phyloP scores from a whole-genome alignment of 768 basidiomycete species.

The Trametes sanguinea region DNA sequence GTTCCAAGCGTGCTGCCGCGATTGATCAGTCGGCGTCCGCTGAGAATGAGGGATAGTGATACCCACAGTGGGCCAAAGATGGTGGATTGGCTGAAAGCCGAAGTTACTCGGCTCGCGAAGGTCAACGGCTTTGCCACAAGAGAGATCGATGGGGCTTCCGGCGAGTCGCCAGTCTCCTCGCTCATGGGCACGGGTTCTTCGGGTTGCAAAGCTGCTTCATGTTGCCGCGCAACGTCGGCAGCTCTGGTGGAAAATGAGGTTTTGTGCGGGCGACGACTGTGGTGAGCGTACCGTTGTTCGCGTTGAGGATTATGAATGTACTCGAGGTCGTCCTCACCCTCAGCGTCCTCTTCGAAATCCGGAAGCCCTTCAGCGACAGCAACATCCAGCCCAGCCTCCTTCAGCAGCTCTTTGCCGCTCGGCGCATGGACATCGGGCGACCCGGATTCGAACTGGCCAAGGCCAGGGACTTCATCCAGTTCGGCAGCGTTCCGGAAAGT shows the following conservation, averaged over 20 bases:
- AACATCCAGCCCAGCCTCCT: slow-evolving; percentile 49
- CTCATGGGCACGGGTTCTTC: slow-evolving; percentile 17
- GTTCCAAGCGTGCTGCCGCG: slow-evolving; percentile 38
- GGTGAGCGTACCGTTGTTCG: neutral
- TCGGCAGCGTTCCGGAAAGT: neutral
- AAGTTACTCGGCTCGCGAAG: slow-evolving; percentile 6
- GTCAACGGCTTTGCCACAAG: slow-evolving; percentile 13
- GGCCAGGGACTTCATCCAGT: neutral
- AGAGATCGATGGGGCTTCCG: slow-evolving; percentile 7
- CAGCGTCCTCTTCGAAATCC: slow-evolving; percentile 57
- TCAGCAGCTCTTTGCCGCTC: slow-evolving; percentile 36
- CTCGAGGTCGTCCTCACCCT: slow-evolving; percentile 22
- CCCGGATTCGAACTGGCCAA: neutral
- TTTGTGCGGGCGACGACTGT: neutral
- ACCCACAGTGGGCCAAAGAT: slow-evolving; percentile 70
- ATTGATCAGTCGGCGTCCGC: slow-evolving; percentile 7
- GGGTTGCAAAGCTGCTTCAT: neutral
- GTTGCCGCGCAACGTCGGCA: neutral
- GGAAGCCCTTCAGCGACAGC: slow-evolving; percentile 44
- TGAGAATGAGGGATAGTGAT: slow-evolving; percentile 5
- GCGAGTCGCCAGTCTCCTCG: neutral
- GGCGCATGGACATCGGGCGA: slow-evolving; percentile 1
- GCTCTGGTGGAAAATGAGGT: neutral
- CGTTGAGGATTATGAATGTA: neutral
- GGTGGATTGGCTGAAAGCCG: slow-evolving; percentile 52